Base-by-base conservation (phyloP, 2,329 filamentous ascomycete genomes). In the Nemania diffusa region DNA sequence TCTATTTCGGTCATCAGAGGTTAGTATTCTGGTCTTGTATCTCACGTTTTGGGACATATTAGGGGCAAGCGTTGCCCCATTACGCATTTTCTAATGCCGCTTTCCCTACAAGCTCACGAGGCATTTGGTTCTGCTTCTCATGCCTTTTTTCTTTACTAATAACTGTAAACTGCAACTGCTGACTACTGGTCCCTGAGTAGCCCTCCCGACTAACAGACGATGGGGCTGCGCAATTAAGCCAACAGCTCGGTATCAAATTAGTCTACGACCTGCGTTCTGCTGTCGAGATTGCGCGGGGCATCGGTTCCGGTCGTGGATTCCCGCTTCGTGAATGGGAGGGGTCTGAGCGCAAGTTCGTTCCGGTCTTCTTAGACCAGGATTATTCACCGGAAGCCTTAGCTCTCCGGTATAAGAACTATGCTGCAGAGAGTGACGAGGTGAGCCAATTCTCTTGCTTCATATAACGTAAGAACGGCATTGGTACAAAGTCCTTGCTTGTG, bases 1-100 rank as follows among this genome's bases (percentile, higher is more conserved):
- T 32, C 80, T 91, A 64, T 94, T 88, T 79, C 89, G 92, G 64
- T 89, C 88, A 56, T 91, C 90, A 1, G 90, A 93, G 67, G 67
- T 69, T 32, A 32, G 66, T 63, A 34, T 56, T 24, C 24, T 37
- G 3, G 20, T 57, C 26, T 55, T 50, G 22, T n/a, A 26, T 40
- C 20, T 9, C 22, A 15, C 26, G 11, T 27, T 40, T 48, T 9
- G n/a, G 37, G 22, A 7, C 22, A 11, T 44, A 20, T 34, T 9
- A 5, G 51, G 51, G 34, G 22, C 52, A 26, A 29, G 46, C 17
- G 29, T 24, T 51, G 9, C 32, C 15, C 29, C 8, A 17, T 6
- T 9, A 22, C 29, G 24, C 37, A 17, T 26, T 26, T 50, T 34
- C 34, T 48, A 29, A 37, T 57, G 11, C 7, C 53, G 11, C 1